phyloP scores from a whole-genome alignment of 2,329 filamentous ascomycete species.

The Coleophoma crateriformis region DNA sequence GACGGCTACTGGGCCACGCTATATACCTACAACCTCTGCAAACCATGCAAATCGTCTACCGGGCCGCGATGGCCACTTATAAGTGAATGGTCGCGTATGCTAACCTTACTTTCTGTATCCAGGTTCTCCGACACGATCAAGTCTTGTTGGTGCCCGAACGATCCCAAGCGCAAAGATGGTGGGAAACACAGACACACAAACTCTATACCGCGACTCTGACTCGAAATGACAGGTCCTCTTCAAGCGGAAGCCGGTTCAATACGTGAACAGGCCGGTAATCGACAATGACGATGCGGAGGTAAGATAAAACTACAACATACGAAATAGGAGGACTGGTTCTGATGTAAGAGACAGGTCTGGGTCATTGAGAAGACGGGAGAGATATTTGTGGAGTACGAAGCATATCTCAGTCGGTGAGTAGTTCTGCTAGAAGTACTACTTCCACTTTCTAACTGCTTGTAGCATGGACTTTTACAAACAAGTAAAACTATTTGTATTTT shows the following conservation, averaged over 20 bases:
- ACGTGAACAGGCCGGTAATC: slow-evolving; percentile 64
- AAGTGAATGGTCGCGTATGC: too few relatives aligned
- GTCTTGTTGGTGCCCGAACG: slow-evolving; percentile 5
- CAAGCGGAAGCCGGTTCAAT: slow-evolving; percentile 91
- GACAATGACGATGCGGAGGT: slow-evolving; percentile 83
- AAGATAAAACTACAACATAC: slow-evolving; percentile 26
- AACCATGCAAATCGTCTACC: too few relatives aligned
- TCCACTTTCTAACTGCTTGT: slow-evolving; percentile 22
- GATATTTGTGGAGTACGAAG: slow-evolving; percentile 82
- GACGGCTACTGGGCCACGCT: background rate
- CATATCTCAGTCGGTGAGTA: slow-evolving; percentile 74
- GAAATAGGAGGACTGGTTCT: slow-evolving; percentile 7
- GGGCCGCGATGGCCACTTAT: too few relatives aligned
- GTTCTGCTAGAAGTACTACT: background rate
- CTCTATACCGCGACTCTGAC: background rate
- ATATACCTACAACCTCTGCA: too few relatives aligned
- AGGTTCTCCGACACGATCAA: slow-evolving; percentile 13
- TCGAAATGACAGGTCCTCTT: slow-evolving; percentile 68
- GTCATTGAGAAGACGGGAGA: slow-evolving; percentile 86
- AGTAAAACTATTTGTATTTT: slow-evolving; percentile 38
- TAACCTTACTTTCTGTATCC: slow-evolving; percentile 3
- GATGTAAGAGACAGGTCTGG: slow-evolving; percentile 65
- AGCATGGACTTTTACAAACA: slow-evolving; percentile 94
- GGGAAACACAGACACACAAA: background rate
- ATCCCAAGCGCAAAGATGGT: slow-evolving; percentile 20